These are phyloP conservation scores for Suhomyces panamericanus DNA, from an alignment of 1,139 yeast species.

Conservation along the genomic window DNA sequence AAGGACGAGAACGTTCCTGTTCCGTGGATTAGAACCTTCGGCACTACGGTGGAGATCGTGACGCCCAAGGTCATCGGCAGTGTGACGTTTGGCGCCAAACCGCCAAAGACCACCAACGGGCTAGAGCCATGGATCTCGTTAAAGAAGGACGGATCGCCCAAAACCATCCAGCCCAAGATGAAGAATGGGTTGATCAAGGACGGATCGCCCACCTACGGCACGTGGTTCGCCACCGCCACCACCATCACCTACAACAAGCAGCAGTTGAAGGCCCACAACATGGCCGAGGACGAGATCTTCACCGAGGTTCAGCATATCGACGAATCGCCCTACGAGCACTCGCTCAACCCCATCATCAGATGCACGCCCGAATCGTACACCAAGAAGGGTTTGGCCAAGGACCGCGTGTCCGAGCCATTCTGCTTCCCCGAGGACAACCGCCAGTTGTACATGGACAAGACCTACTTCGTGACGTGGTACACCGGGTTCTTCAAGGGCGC, in stretches of 20 bases:
- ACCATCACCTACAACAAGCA: conserved; percentile 57
- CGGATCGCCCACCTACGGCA: conserved; percentile 69
- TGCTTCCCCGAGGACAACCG: conserved; percentile 73
- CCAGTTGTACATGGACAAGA: conserved; percentile 54
- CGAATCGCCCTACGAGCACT: conserved; percentile 69
- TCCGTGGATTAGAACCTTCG: conserved; percentile 77
- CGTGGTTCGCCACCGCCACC: conserved; percentile 73
- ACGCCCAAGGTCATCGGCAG: conserved; percentile 82
- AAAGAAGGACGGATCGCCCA: conserved; percentile 76
- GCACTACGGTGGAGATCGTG: conserved; percentile 59
- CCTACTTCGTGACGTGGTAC: conserved; percentile 82
- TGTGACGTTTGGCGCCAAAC: conserved; percentile 75
- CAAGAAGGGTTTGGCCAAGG: conserved; percentile 63
- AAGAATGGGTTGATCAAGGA: conserved; percentile 70
- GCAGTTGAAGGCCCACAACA: conserved; percentile 66
- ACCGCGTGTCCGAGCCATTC: conserved; percentile 65
- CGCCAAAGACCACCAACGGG: conserved; percentile 64
- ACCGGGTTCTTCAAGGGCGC: conserved; percentile 57
- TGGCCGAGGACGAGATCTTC: conserved; percentile 57
- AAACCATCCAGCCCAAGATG: conserved; percentile 70
- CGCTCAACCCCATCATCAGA: conserved; percentile 74
- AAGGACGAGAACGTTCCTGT: conserved; percentile 31
- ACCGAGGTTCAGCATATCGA: conserved; percentile 55
- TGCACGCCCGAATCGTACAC: conserved; percentile 79
- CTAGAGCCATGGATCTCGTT: conserved; percentile 81